These are phyloP conservation scores for Takashimella koratensis DNA, from an alignment of 1,284 basidiomycete genomes.

Conservation along the genomic window DNA sequence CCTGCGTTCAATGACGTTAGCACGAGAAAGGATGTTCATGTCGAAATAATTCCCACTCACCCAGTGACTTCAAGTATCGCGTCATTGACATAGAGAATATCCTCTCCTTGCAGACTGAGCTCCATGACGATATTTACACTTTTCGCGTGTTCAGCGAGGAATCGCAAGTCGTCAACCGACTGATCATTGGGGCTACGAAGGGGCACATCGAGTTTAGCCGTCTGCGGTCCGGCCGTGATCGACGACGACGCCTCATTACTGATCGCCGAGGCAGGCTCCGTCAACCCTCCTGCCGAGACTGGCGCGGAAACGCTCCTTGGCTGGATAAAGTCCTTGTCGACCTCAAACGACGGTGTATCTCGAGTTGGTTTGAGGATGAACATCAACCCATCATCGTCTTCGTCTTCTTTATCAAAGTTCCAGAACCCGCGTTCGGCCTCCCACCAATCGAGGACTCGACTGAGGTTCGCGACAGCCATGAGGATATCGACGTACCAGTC, in stretches of 20 bases:
- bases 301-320: neutral
- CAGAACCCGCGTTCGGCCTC: conserved; percentile 99
- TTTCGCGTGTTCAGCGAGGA: conserved; percentile 87
- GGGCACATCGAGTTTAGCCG: conserved; percentile 10
- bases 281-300: neutral
- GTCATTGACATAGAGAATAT: conserved; percentile 86
- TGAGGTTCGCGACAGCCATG: conserved; percentile 92
- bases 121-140: conserved; percentile 95
- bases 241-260: conserved; percentile 23
- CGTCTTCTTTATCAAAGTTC: conserved; percentile 88
- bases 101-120: conserved; percentile 84
- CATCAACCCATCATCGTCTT: conserved; percentile 70
- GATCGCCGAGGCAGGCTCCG: conserved; percentile 6
- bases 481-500: conserved; percentile 98
- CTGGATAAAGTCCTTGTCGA: neutral
- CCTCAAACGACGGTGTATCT: conserved; percentile 21
- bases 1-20: conserved; percentile 53
- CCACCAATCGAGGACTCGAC: conserved; percentile 99
- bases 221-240: conserved; percentile 6
- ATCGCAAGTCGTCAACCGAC: conserved; percentile 74
- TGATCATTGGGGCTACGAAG: conserved; percentile 54
- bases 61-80: conserved; percentile 87
- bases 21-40: neutral
- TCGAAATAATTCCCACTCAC: conserved; percentile 59
- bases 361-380: conserved; percentile 77